Percentiles rank a stretch among this genome's conserved stretches.
Conservation (phyloP, 257 asterid genomes). For the Lycium barbarum region DNA sequence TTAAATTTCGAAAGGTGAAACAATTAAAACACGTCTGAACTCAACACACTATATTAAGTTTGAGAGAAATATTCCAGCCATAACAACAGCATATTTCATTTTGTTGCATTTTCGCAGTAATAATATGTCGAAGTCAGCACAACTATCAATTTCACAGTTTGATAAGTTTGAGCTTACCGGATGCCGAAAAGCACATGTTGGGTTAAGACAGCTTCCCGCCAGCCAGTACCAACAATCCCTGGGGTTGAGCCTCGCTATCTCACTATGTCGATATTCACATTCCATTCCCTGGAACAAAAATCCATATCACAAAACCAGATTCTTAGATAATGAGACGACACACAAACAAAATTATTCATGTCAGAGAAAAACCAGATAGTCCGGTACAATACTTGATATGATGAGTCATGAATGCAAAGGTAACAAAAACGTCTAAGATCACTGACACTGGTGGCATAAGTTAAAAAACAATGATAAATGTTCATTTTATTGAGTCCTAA, state of each 20-base stretch:
- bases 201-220: slow-evolving; percentile 47
- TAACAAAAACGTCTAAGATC: neutral
- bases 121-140: neutral
- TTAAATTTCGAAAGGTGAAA: neutral
- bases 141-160: neutral
- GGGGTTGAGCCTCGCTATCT: slow-evolving; percentile 54
- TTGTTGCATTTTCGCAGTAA: neutral
- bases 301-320: slow-evolving; percentile 11
- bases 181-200: slow-evolving; percentile 51
- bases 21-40: neutral
- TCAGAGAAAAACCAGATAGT: neutral
- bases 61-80: neutral
- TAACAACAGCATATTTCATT: neutral
- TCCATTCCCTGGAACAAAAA: slow-evolving; percentile 45
- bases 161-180: slow-evolving; percentile 42
- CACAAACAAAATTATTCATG: neutral
- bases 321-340: neutral
- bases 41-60: neutral
- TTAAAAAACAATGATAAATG: neutral
- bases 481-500: neutral
- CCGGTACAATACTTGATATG: neutral
- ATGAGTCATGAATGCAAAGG: neutral
- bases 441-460: neutral
- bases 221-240: slow-evolving; percentile 58
- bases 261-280: slow-evolving; percentile 57